Evolutionary conservation across 2,329 filamentous ascomycete species (phyloP), one percentile per base, ranked within the genome.

Genomic region (Xylaria arbuscula): DNA sequence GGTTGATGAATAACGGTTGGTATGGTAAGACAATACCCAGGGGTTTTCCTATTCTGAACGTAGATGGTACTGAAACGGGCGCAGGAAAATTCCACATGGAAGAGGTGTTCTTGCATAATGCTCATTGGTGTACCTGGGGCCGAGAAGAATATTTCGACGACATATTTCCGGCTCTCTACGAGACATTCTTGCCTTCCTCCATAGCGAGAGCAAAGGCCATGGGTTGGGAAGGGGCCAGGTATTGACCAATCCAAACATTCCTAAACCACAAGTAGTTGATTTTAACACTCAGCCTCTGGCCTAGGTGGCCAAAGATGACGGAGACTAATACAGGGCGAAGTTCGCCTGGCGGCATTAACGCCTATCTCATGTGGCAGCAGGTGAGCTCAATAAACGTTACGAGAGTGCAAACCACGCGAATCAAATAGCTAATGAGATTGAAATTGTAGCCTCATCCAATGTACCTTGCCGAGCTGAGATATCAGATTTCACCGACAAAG

Each of bases 261-360:
- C 2, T 1, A 19, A 34, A 10, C 28, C 2, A 8, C 6, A 24
- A 28, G 28, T 5, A 11, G 24, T 7, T 28, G 28, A 28, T 28
- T 24, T 48, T 63, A 64, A 66, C 22, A 10, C 11, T 8, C 13
- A 19, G 8, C 9, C 42, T 54, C 22, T 36, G 28, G 5, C 19
- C 5, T 54, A 76, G 75, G 32, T 82, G 83, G 76, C 83, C 83
- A 2, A 86, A 86, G 73, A 86, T 86, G 84, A 84, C 81, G 36
- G 84, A 87, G 19, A 65, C 57, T 66, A 78, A 79, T 0, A 82
- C 80, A 0, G 84, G 83, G 5, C 76, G 80, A 13, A 83, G 79
- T 61, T 83, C 84, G 0, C 85, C 85, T 0, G 84, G 85, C 0
- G 81, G 83, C 47, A 84, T 86, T 62, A 86, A 87, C 69, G 81